phyloP scores from a whole-genome alignment of 2,329 filamentous ascomycete genomes.

The Alternaria triticimaculans region DNA sequence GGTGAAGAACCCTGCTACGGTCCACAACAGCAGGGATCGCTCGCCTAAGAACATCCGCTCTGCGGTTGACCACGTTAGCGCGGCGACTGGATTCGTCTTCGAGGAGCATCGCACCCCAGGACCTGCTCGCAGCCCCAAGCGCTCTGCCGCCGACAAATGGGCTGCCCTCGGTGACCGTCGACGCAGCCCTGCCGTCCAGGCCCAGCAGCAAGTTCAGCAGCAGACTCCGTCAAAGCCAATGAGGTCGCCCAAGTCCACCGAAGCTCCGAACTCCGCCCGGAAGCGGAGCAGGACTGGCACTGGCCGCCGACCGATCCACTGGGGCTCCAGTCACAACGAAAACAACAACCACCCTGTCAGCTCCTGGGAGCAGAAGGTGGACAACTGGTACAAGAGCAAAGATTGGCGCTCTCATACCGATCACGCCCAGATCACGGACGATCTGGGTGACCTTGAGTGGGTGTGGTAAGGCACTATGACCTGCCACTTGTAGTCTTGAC shows the following conservation, averaged over 20 bases:
- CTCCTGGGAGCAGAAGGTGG: slow-evolving; percentile 46
- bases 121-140: slow-evolving; percentile 66
- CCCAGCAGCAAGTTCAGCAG: slow-evolving; percentile 45
- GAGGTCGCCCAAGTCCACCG: slow-evolving; percentile 41
- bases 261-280: slow-evolving; percentile 42
- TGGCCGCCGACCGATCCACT: slow-evolving; percentile 47
- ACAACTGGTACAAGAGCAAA: slow-evolving; percentile 54
- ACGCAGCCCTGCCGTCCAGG: slow-evolving; percentile 65
- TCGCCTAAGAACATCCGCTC: slow-evolving; percentile 48
- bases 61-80: slow-evolving; percentile 69
- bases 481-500: slow-evolving; percentile 64
- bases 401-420: slow-evolving; percentile 58
- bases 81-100: slow-evolving; percentile 75
- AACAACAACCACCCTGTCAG: slow-evolving; percentile 27
- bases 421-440: slow-evolving; percentile 56
- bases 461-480: slow-evolving; percentile 81
- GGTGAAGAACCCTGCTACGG: slow-evolving; percentile 59
- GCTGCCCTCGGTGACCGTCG: slow-evolving; percentile 83
- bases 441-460: slow-evolving; percentile 87
- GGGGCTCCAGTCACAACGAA: slow-evolving; percentile 46
- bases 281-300: slow-evolving; percentile 50
- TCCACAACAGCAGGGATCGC: slow-evolving; percentile 57
- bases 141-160: slow-evolving; percentile 80
- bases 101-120: slow-evolving; percentile 62
- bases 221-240: slow-evolving; percentile 52